These are phyloP conservation scores for Brassica incana DNA, from an alignment of 345 rosid species.

Conservation along the genomic window DNA sequence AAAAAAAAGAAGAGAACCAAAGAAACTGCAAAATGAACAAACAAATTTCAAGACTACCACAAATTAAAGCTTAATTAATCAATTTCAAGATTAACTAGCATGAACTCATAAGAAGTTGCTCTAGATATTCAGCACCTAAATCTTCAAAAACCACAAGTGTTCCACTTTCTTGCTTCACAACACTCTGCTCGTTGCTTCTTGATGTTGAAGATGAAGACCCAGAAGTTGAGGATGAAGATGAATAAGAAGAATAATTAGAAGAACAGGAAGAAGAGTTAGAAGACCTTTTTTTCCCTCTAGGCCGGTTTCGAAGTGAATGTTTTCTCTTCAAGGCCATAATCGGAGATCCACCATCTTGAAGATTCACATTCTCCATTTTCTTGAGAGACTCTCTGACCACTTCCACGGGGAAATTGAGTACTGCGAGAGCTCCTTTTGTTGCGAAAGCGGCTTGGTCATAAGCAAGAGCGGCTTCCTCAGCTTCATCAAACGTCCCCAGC, in stretches of 20 bases:
- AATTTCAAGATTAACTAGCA: constrained; percentile 30
- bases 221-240: constrained; percentile 3
- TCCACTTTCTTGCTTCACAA: constrained; percentile 32
- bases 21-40: constrained; percentile 27
- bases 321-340: constrained; percentile 58
- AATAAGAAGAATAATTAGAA: not conserved
- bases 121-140: constrained; percentile 69
- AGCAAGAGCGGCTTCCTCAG: constrained; percentile 73
- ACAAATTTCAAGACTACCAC: constrained; percentile 18
- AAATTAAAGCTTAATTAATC: constrained; percentile 10
- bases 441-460: constrained; percentile 79
- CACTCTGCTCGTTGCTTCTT: constrained; percentile 32
- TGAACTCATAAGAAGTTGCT: constrained; percentile 65
- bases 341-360: constrained; percentile 62
- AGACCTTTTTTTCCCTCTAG: constrained; percentile 40
- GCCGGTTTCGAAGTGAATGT: constrained; percentile 54
- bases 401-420: constrained; percentile 64
- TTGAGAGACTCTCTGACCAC: constrained; percentile 54
- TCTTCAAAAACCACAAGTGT: constrained; percentile 64
- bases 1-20: constrained; percentile 20
- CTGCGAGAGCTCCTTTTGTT: constrained; percentile 53
- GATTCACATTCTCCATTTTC: constrained; percentile 48
- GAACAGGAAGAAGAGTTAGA: constrained; percentile 1
- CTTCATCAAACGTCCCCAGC: constrained; percentile 73
- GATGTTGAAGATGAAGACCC: constrained; percentile 20